Evolutionary conservation across 371 early-diverging fungal genomes (phyloP).

Genomic region (Mortierella sp.): DNA sequence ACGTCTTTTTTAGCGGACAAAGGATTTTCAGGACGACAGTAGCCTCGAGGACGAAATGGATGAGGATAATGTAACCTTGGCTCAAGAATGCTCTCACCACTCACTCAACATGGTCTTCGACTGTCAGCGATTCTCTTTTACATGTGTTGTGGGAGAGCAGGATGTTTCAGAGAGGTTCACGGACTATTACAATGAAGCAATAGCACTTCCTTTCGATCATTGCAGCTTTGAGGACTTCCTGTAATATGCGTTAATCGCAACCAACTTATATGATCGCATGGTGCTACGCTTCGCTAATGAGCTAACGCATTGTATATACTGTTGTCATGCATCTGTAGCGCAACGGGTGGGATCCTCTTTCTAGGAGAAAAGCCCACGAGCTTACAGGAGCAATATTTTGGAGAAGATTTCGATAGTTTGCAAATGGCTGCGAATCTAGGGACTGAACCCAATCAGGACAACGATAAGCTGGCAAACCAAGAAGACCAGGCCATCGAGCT

Average conservation of each 20-base stretch:
- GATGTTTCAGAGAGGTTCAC: not conserved
- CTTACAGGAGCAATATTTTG: conserved; percentile 9
- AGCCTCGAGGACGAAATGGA: conserved; percentile 1
- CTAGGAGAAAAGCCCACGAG: conserved; percentile 11
- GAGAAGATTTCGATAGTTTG: conserved; percentile 12
- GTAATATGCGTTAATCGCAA: too few relatives aligned
- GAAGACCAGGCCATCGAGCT: conserved; percentile 10
- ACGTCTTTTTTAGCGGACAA: not conserved
- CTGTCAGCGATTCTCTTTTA: not conserved
- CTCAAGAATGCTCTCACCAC: not conserved
- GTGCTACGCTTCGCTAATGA: conserved; percentile 5
- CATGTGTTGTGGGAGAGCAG: not conserved
- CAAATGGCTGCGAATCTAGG: not conserved
- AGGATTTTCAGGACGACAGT: not conserved
- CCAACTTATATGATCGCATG: too few relatives aligned
- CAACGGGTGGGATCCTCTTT: conserved; percentile 14
- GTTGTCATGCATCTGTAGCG: conserved; percentile 13
- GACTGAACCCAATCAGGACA: conserved; percentile 3
- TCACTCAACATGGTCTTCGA: conserved; percentile 3
- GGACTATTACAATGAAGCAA: conserved; percentile 9
- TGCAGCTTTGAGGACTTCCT: not conserved
- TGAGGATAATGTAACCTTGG: not conserved
- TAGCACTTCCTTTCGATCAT: conserved; percentile 9
- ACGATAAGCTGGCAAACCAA: conserved; percentile 12
- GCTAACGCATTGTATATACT: conserved; percentile 7